Evolutionary conservation across 2,329 filamentous ascomycete genomes (phyloP).

Genomic region (Hypoxylon sp.): DNA sequence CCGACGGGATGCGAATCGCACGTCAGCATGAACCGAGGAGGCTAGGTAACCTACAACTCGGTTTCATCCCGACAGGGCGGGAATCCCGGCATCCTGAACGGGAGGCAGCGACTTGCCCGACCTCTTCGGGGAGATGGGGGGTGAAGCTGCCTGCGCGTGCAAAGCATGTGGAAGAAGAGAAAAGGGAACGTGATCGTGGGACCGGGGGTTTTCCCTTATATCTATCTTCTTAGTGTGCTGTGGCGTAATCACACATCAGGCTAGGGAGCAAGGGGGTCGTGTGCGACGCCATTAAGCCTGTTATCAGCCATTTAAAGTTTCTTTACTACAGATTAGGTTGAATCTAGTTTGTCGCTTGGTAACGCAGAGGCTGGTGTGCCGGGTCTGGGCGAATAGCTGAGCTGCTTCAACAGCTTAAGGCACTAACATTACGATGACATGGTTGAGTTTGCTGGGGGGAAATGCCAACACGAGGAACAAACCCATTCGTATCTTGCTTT

Average conservation of each 20-base stretch:
- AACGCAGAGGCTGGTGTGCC: conserved; percentile 1
- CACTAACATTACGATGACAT: conserved; percentile 26
- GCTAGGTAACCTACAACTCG: conserved; percentile 25
- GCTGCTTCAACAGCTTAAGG: no score
- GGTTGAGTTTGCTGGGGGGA: not conserved
- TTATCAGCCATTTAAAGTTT: conserved; percentile 15
- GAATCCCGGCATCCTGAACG: conserved; percentile 36
- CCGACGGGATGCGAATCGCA: conserved; percentile 32
- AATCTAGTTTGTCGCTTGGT: conserved; percentile 7
- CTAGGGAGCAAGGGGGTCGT: conserved; percentile 21
- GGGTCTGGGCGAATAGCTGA: no score
- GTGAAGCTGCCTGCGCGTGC: conserved; percentile 46
- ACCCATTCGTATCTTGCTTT: conserved; percentile 1
- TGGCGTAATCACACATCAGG: conserved; percentile 27
- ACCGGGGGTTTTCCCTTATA: conserved; percentile 6
- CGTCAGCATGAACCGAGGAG: conserved; percentile 38
- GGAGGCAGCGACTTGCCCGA: conserved; percentile 49
- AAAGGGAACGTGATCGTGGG: not conserved
- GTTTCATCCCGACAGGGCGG: conserved; percentile 31
- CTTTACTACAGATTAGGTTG: conserved; percentile 7
- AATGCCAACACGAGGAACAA: conserved; percentile 18
- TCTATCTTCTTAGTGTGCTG: conserved; percentile 29
- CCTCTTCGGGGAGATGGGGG: conserved; percentile 46
- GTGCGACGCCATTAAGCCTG: conserved; percentile 24
- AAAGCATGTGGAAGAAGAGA: conserved; percentile 35